Base-by-base conservation (phyloP, 1,284 basidiomycete genomes). In the Moniliella sp. region DNA sequence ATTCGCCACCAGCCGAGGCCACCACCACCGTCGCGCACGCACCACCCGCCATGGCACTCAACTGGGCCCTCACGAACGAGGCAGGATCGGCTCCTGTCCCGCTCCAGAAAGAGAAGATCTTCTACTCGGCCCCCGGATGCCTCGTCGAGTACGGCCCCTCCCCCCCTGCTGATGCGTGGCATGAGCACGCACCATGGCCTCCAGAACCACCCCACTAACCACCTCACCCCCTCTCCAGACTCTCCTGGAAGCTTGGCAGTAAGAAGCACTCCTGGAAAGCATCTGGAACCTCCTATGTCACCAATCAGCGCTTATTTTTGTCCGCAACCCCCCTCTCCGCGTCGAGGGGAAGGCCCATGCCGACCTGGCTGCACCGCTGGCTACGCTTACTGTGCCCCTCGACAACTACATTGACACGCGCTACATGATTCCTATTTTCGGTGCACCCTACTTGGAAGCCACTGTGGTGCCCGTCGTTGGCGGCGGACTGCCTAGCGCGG, bases 31-130 rank as follows among this genome's bases (percentile, higher is more conserved):
- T n/a, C n/a, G n/a, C n/a, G n/a, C n/a, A n/a, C n/a, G n/a, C n/a
- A n/a, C n/a, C n/a, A n/a, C n/a, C n/a, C 27, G 32, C 5, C n/a
- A 50, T 50, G 47, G 47, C 48, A n/a, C 39, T 51, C 30, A 51
- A 51, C 29, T 51, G 48, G 48, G 46, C 45, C 8, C 44, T 43
- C 44, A 36, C 47, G 23, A 43, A 37, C 28, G 35, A 40, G 14
- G 25, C 29, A 4, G 43, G 43, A 17, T 33, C 31, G 25, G 32
- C 27, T 15, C 48, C 48, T 2, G 30, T 51, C 4, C 48, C 48
- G 12, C 40, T 51, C 5, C 44, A 42, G 16, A 33, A 43, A 7
- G 48, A 51, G 31, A 30, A 40, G 29, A 30, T 49, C 25, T 39
- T 45, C 3, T 35, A 28, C 25, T 30, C 33, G 3, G 42, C 44